These are phyloP conservation scores for Entomortierella parvispora DNA, from an alignment of 192 early-diverging fungal species.

Conservation along the genomic window DNA sequence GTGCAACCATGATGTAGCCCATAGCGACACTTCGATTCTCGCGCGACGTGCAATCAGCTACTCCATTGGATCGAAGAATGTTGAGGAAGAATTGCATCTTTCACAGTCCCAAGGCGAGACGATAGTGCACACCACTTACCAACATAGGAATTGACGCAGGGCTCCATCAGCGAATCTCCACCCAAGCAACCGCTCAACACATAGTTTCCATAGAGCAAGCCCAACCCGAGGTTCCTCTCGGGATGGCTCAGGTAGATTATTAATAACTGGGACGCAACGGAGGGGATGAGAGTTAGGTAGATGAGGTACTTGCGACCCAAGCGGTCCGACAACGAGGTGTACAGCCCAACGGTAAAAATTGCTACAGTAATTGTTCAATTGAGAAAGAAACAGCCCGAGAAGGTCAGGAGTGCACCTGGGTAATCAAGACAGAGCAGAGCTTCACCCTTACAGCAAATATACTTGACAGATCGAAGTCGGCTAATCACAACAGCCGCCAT, in stretches of 20 bases:
- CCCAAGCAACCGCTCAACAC: slow-evolving; percentile 1
- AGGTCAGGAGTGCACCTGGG: not conserved
- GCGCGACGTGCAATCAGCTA: slow-evolving; percentile 3
- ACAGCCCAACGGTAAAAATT: slow-evolving; percentile 5
- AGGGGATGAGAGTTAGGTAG: slow-evolving; percentile 2
- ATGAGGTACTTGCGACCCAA: slow-evolving; percentile 12
- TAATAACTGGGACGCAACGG: not conserved
- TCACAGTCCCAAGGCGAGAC: too few species aligned
- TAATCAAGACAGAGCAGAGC: not conserved
- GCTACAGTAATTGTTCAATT: not conserved
- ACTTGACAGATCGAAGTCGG: slow-evolving; percentile 1
- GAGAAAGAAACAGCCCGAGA: not conserved
- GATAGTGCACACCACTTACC: too few species aligned
- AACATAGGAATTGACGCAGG: slow-evolving; percentile 9
- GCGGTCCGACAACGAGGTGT: slow-evolving; percentile 1
- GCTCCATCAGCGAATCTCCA: slow-evolving; percentile 1
- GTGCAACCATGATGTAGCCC: slow-evolving; percentile 10
- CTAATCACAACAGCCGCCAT: slow-evolving; percentile 7
- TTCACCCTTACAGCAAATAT: slow-evolving; percentile 1
- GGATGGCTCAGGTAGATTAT: slow-evolving; percentile 1
- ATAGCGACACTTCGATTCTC: slow-evolving; percentile 4
- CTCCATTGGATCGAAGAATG: too few species aligned
- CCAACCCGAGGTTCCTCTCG: not conserved
- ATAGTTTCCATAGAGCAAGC: slow-evolving; percentile 1
- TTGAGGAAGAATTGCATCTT: too few species aligned